Evolutionary conservation across 768 basidiomycete genomes (phyloP).

Genomic region (Strobilomyces echinocephalus): DNA sequence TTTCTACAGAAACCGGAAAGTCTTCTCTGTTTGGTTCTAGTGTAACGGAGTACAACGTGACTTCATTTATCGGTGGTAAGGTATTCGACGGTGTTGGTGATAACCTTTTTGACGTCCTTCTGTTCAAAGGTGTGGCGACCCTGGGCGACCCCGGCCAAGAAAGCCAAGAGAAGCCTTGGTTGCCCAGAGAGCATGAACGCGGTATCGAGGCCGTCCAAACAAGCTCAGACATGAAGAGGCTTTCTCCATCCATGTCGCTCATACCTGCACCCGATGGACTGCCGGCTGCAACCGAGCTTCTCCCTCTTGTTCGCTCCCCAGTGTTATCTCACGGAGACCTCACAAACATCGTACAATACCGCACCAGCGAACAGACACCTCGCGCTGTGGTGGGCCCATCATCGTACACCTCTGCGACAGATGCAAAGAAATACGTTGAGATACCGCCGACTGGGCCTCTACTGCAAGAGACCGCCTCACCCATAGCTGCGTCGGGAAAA

Average conservation of each 20-base stretch:
- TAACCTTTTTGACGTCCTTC: slow-evolving; percentile 2
- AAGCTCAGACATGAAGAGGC: not conserved
- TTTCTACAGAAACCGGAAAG: slow-evolving; percentile 13
- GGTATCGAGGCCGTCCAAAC: not conserved
- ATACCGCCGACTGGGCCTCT: slow-evolving; percentile 23
- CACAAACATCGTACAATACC: not conserved
- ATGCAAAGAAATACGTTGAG: slow-evolving; percentile 23
- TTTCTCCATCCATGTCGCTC: not conserved
- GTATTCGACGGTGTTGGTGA: not conserved
- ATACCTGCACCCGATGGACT: not conserved
- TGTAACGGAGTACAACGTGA: slow-evolving; percentile 63
- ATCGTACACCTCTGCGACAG: slow-evolving; percentile 9
- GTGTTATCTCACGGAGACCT: not conserved
- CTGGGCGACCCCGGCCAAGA: slow-evolving; percentile 18
- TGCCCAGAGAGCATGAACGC: slow-evolving; percentile 2
- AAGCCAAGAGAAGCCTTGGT: slow-evolving; percentile 3
- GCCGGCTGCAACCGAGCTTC: not conserved
- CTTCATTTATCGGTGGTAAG: slow-evolving; percentile 63
- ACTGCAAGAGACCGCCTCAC: slow-evolving; percentile 28
- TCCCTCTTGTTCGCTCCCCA: not conserved
- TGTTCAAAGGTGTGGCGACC: slow-evolving; percentile 31
- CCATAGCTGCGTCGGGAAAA: slow-evolving; percentile 14
- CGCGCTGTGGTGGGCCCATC: slow-evolving; percentile 22
- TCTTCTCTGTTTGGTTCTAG: slow-evolving; percentile 35
- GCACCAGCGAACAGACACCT: slow-evolving; percentile 1